Evolutionary conservation across 148 eudicot genomes (phyloP).

Genomic region (Chenopodium album): DNA sequence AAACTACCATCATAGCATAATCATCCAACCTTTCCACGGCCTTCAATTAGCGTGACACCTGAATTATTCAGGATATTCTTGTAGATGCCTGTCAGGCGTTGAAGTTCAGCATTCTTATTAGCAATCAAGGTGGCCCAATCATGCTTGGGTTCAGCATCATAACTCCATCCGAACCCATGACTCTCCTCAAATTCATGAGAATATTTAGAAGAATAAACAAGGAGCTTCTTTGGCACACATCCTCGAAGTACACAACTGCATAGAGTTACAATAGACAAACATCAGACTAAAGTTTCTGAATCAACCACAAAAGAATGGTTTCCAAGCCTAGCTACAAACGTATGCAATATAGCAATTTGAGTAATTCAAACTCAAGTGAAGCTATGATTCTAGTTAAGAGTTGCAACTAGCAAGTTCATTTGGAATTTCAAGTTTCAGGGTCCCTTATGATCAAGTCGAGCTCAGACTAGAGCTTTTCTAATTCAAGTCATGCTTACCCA

Average conservation of each 20-base stretch:
- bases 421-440: not conserved
- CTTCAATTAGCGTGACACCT: slow-evolving; percentile 76
- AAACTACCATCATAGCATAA: not conserved
- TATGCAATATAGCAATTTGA: not conserved
- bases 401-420: not conserved
- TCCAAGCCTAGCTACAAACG: not conserved
- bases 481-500: not conserved
- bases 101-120: slow-evolving; percentile 94
- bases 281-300: not conserved
- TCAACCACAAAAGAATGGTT: slow-evolving; percentile 7
- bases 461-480: not conserved
- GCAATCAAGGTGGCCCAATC: slow-evolving; percentile 97
- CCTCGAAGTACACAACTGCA: slow-evolving; percentile 98
- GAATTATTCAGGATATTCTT: slow-evolving; percentile 80
- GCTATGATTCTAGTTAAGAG: not conserved
- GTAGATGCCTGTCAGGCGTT: slow-evolving; percentile 89
- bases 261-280: slow-evolving; percentile 8
- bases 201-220: slow-evolving; percentile 85
- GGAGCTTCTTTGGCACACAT: slow-evolving; percentile 95
- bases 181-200: slow-evolving; percentile 97
- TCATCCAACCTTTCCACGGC: slow-evolving; percentile 90
- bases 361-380: not conserved
- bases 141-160: slow-evolving; percentile 87
- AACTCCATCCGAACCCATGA: slow-evolving; percentile 90
- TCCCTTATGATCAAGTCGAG: not conserved